Evolutionary conservation across 2,329 filamentous ascomycete genomes (phyloP), one percentile per base, ranked within the genome.

Genomic region (Amesomyces nigricolor): DNA sequence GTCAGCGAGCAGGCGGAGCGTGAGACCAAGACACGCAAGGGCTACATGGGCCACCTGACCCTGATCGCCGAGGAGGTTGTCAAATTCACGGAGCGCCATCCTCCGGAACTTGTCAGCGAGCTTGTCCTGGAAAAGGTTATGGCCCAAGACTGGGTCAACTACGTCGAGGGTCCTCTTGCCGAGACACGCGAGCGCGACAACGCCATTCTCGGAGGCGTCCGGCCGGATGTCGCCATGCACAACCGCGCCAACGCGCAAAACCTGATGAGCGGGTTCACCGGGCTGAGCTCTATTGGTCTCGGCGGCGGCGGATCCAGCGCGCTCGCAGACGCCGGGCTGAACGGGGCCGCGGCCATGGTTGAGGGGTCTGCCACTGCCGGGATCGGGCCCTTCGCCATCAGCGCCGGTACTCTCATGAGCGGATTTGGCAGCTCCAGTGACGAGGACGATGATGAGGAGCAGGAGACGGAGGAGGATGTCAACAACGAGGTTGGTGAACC

Each of bases 1-100:
- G 84, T 85, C 47, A 96, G 90, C 63, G 92, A 97, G 66, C 86
- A 89, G 68, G 89, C 90, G 0, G 90, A 97, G 71, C 76, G 81
- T 57, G 83, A 87, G 67, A 89, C 83, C 61, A 91, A 89, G 70
- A 96, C 95, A 72, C 87, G 94, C 47, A 85, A 97, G 70, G 94
- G 94, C 40, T 99, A 97, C 73, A 99, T 99, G 91, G 94, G 94
- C 3, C 94, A 99, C 70, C 77, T 99, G 49, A 99, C 94, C 0
- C 80, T 99, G 29, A 96, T 99, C 58, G 92, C 94, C 30, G 94
- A 99, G 71, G 94, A 99, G 71, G 94, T 99, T 16, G 91, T 97
- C 68, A 99, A 97, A 72, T 97, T 99, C 68, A 96, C 91, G 37
- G 94, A 96, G 71, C 85, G 94, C 53, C 89, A 96, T 70, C 88